phyloP scores from a whole-genome alignment of 495 filamentous ascomycete genomes.

The Neurospora sp. region DNA sequence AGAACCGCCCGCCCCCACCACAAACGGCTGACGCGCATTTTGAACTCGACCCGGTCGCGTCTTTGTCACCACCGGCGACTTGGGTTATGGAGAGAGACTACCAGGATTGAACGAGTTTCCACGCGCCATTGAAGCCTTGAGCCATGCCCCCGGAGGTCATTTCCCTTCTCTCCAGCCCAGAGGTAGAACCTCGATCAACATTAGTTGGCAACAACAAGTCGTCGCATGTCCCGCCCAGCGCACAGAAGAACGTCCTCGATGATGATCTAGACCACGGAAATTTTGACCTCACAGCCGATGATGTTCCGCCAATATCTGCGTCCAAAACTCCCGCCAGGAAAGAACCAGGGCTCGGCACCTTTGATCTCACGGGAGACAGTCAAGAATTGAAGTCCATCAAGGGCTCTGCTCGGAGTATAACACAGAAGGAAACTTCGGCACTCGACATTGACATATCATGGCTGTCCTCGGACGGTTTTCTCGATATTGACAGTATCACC shows the following conservation, averaged over 20 bases:
- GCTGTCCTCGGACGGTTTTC: not conserved
- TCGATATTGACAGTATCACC: not conserved
- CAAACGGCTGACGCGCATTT: not conserved
- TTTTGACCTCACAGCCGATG: not conserved
- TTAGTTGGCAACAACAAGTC: not conserved
- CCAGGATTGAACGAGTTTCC: not conserved
- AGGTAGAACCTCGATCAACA: not conserved
- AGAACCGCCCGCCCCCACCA: not conserved
- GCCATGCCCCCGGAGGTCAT: constrained; percentile 33
- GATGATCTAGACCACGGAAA: not conserved
- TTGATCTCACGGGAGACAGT: not conserved
- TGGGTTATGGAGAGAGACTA: not conserved
- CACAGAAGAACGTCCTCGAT: not conserved
- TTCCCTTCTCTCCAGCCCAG: constrained; percentile 25
- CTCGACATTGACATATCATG: not conserved
- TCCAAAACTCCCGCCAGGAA: not conserved
- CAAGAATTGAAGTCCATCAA: not conserved
- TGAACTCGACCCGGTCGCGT: not conserved
- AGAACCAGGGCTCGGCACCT: not conserved
- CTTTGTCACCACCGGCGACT: not conserved
- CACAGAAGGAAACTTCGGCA: not conserved
- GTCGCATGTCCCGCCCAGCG: not conserved
- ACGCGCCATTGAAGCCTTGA: not conserved
- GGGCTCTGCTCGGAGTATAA: not conserved
- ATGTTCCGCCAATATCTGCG: not conserved